A percentile compares a stretch with the other conserved stretches of the same genome.
Conservation (phyloP, 441 rosid species). For the Gossypium schwendimanii region DNA sequence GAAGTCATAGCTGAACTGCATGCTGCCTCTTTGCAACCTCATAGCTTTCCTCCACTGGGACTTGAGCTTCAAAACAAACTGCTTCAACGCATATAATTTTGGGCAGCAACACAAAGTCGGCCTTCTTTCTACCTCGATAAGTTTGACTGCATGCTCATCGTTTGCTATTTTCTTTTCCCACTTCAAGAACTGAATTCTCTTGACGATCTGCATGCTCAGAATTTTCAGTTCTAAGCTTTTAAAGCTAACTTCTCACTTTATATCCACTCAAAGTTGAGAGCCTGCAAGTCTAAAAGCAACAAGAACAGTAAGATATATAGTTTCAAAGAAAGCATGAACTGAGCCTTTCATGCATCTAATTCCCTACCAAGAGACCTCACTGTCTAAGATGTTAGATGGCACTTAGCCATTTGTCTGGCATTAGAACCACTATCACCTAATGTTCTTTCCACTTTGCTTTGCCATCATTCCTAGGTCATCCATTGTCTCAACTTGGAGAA, state of each 20-base stretch:
- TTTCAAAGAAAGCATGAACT: conserved; percentile 4
- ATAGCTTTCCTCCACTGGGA: conserved; percentile 32
- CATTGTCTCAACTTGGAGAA: conserved; percentile 16
- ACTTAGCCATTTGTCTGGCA: conserved; percentile 20
- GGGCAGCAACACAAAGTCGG: conserved; percentile 14
- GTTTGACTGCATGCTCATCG: conserved; percentile 19
- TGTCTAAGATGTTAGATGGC: conserved; percentile 15
- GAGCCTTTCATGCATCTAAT: conserved; percentile 13
- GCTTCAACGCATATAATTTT: conserved; percentile 27
- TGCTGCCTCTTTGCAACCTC: conserved; percentile 26
- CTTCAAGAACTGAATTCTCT: conserved; percentile 36
- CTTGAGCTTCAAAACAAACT: conserved; percentile 38
- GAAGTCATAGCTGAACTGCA: conserved; percentile 51
- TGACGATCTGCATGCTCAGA: conserved; percentile 23
- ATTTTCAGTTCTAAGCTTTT: conserved; percentile 16
- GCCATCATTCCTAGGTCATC: conserved; percentile 16
- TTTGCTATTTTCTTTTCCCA: conserved; percentile 38
- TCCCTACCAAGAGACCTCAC: conserved; percentile 11
- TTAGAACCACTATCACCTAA: conserved; percentile 11
- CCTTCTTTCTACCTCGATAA: conserved; percentile 17
- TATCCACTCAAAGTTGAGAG: conserved; percentile 11
- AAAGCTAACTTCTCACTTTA: not conserved
- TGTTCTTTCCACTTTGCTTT: conserved; percentile 20
- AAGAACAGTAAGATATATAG: not conserved
- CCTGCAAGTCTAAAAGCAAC: conserved; percentile 1